These are phyloP conservation scores for Xanthoconium purpureum DNA, from an alignment of 768 basidiomycete genomes.

Conservation along the genomic window DNA sequence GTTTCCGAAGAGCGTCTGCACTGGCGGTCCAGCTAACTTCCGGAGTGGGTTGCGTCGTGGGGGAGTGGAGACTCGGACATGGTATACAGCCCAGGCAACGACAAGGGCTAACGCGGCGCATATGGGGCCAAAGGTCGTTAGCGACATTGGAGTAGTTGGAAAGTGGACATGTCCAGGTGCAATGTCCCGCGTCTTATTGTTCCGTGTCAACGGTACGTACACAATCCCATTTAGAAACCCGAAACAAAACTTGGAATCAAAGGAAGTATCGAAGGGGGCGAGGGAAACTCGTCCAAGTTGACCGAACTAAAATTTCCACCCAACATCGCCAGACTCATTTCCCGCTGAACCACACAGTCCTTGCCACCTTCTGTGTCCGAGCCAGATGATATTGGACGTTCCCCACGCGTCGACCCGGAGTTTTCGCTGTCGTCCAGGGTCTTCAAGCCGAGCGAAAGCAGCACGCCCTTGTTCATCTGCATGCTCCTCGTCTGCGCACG, in stretches of 20 bases:
- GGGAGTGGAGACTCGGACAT: slow-evolving; percentile 25
- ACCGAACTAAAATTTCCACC: slow-evolving; percentile 40
- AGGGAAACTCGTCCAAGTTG: slow-evolving; percentile 46
- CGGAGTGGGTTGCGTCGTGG: slow-evolving; percentile 44
- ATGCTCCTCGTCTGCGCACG: slow-evolving; percentile 49
- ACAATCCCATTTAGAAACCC: slow-evolving; percentile 14
- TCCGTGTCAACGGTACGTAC: background rate
- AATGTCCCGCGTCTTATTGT: background rate
- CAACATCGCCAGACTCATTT: slow-evolving; percentile 26
- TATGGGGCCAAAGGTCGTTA: background rate
- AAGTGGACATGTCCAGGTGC: background rate
- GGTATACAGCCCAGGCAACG: slow-evolving; percentile 24
- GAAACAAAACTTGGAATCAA: slow-evolving; percentile 32
- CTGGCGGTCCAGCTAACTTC: slow-evolving; percentile 60
- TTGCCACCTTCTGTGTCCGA: slow-evolving; percentile 3
- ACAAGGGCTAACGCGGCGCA: slow-evolving; percentile 9
- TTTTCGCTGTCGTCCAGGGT: slow-evolving; percentile 1
- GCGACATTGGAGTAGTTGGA: background rate
- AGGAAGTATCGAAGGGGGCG: slow-evolving; percentile 37
- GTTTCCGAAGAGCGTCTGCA: slow-evolving; percentile 44
- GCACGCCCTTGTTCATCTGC: slow-evolving; percentile 46
- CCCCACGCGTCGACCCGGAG: slow-evolving; percentile 1
- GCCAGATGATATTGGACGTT: slow-evolving; percentile 1
- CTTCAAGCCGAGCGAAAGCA: slow-evolving; percentile 34
- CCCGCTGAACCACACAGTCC: slow-evolving; percentile 11